These are phyloP conservation scores for Echinochloa phyllopogon DNA, from an alignment of 176 grass and related monocot genomes.

Conservation along the genomic window DNA sequence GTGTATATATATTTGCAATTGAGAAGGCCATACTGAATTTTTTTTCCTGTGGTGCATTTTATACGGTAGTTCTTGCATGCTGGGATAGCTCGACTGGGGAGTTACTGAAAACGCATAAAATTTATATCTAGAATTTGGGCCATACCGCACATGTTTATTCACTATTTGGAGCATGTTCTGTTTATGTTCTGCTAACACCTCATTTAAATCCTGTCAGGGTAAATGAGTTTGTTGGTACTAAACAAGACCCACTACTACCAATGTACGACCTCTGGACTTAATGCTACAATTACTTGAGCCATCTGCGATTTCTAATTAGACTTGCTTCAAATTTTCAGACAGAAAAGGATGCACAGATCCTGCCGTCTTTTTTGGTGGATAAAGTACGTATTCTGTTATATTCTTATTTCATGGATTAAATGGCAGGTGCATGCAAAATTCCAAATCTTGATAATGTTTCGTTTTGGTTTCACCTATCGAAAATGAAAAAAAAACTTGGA, in stretches of 20 bases:
- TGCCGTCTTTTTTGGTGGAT: slow-evolving; percentile 74
- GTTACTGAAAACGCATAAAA: not conserved
- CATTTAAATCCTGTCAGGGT: slow-evolving; percentile 58
- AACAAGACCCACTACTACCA: slow-evolving; percentile 86
- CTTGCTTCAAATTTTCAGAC: slow-evolving; percentile 55
- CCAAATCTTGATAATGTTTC: not conserved
- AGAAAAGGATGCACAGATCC: slow-evolving; percentile 61
- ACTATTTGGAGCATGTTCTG: not conserved
- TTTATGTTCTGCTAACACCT: slow-evolving; percentile 31
- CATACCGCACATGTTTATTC: not conserved
- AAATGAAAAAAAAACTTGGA: not conserved
- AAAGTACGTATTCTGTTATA: slow-evolving; percentile 42
- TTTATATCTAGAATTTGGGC: not conserved
- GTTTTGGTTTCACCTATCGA: not conserved
- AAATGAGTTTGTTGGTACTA: slow-evolving; percentile 79
- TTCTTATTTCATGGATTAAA: not conserved
- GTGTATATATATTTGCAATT: not conserved
- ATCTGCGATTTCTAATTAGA: slow-evolving; percentile 24
- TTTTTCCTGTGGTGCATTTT: not conserved
- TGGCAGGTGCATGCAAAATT: not conserved
- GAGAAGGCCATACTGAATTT: not conserved
- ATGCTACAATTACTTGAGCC: slow-evolving; percentile 33
- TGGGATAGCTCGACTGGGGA: not conserved
- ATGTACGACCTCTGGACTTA: slow-evolving; percentile 62
- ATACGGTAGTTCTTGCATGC: not conserved